Percentiles rank a stretch among this genome's conserved stretches.
phyloP scores from a whole-genome alignment of 306 rosid species.

The Carpinus viminea region DNA sequence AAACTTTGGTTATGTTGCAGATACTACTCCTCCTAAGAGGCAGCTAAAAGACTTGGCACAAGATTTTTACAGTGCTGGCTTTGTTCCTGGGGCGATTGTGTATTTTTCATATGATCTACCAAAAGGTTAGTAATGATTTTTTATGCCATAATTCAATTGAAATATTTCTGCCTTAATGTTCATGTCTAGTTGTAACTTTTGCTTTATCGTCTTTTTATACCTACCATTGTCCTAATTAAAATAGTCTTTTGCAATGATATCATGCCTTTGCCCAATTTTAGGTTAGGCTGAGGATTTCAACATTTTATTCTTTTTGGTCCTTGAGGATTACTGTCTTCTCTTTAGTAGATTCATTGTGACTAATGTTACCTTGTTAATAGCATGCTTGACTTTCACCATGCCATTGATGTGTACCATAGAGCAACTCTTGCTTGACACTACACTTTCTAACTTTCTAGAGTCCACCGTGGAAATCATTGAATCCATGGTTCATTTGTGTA shows the following conservation, averaged over 20 bases:
- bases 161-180: not conserved
- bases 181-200: conserved; percentile 10
- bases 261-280: not conserved
- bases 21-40: conserved; percentile 90
- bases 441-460: not conserved
- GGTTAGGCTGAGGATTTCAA: not conserved
- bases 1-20: conserved; percentile 44
- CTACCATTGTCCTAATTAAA: not conserved
- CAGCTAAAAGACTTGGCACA: conserved; percentile 61
- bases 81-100: conserved; percentile 88
- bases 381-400: conserved; percentile 6
- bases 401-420: not conserved
- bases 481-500: not conserved
- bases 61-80: conserved; percentile 76
- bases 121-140: conserved; percentile 51
- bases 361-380: not conserved
- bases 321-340: not conserved
- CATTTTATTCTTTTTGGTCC: not conserved
- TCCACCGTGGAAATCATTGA: not conserved
- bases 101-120: conserved; percentile 68
- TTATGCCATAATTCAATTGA: not conserved
- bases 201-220: not conserved
- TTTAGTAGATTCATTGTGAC: not conserved
- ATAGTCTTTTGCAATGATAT: not conserved
- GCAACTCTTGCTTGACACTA: not conserved